Conservation (phyloP, 805 yeast species). For the Lachancea meyersii region DNA sequence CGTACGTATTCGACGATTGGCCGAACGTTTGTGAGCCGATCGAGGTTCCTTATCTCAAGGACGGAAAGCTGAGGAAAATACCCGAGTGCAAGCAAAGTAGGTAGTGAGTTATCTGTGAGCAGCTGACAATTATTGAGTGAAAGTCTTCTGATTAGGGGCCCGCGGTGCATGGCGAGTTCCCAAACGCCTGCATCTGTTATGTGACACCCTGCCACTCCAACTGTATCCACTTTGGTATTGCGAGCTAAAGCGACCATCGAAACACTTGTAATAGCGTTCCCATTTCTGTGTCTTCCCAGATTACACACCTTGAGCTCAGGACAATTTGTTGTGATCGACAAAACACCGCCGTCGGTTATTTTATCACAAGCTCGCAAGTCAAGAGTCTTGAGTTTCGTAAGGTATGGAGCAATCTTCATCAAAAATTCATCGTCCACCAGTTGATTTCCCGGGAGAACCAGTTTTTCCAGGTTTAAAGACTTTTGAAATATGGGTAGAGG, state of each 20-base stretch:
- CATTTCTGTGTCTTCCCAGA: constrained; percentile 70
- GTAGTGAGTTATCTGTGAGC: constrained; percentile 54
- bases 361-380: constrained; percentile 82
- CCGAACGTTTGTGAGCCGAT: constrained; percentile 48
- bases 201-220: constrained; percentile 86
- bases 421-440: constrained; percentile 56
- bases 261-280: constrained; percentile 63
- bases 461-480: constrained; percentile 32
- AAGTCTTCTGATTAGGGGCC: constrained; percentile 50
- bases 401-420: constrained; percentile 42
- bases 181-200: constrained; percentile 72
- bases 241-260: constrained; percentile 53
- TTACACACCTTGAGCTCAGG: constrained; percentile 53
- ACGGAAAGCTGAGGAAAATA: constrained; percentile 59
- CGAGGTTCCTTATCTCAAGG: constrained; percentile 65
- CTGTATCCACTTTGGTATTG: constrained; percentile 54
- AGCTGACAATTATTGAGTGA: constrained; percentile 68
- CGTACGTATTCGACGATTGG: constrained; percentile 66
- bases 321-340: constrained; percentile 59
- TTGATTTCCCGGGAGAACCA: constrained; percentile 65
- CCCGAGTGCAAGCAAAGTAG: constrained; percentile 38
- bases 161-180: constrained; percentile 61
- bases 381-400: constrained; percentile 55
- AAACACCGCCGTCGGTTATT: constrained; percentile 69
- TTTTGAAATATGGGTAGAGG: constrained; percentile 41